Conservation (phyloP, 345 rosid species). For the Citrus glauca region DNA sequence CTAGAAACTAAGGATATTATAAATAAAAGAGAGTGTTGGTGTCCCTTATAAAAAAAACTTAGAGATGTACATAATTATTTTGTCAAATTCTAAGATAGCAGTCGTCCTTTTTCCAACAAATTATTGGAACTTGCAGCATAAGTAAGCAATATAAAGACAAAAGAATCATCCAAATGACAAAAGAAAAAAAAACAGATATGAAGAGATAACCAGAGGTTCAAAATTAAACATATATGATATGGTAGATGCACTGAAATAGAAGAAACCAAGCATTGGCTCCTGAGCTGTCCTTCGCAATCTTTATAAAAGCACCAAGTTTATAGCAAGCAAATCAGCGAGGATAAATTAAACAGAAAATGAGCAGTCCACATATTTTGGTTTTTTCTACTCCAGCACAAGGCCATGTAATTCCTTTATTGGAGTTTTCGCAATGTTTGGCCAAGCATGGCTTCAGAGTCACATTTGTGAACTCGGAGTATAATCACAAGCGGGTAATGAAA, state of each 20-base stretch:
- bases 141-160: neutral
- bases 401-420: neutral
- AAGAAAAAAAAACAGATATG: too few relatives aligned
- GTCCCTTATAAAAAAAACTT: too few relatives aligned
- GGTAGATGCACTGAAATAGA: neutral
- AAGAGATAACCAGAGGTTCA: neutral
- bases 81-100: too few relatives aligned
- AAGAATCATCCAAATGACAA: neutral
- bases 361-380: neutral
- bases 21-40: too few relatives aligned
- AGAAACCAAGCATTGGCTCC: neutral
- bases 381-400: neutral
- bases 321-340: neutral
- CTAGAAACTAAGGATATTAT: too few relatives aligned
- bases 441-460: neutral
- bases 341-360: neutral
- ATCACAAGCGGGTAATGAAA: neutral
- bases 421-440: neutral
- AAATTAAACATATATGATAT: neutral
- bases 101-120: too few relatives aligned
- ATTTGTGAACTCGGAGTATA: neutral
- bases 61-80: fast-evolving
- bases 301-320: neutral
- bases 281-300: neutral
- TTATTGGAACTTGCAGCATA: neutral